A percentile compares a stretch with the other conserved stretches of the same genome.
phyloP scores from a whole-genome alignment of 2,329 filamentous ascomycete species.

The Fonsecaea pugnacius region DNA sequence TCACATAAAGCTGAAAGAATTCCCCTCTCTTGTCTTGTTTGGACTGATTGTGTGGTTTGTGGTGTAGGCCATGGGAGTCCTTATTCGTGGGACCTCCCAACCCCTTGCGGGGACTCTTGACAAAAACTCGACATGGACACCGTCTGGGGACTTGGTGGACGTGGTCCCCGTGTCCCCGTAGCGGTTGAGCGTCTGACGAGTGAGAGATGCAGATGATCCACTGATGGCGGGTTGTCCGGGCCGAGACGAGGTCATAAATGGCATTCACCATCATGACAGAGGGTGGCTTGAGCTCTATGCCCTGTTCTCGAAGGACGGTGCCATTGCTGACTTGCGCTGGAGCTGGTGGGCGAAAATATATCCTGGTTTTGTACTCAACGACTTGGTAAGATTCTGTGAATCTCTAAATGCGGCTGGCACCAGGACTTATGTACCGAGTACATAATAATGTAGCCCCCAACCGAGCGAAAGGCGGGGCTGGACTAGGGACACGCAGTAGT shows the following conservation, averaged over 20 bases:
- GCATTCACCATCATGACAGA: not conserved
- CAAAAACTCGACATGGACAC: not conserved
- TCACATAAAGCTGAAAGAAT: not conserved
- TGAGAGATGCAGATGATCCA: constrained; percentile 2
- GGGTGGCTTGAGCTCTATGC: not conserved
- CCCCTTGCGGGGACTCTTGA: not conserved
- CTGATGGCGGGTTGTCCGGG: not conserved
- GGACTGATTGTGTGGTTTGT: not conserved
- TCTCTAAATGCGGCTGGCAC: no score
- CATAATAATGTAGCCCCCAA: no score
- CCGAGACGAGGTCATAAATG: not conserved
- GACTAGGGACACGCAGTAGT: no score
- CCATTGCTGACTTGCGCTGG: not conserved
- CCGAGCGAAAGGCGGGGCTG: no score
- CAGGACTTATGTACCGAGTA: no score
- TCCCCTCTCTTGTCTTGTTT: not conserved
- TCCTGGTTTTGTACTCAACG: no score
- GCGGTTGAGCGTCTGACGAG: not conserved
- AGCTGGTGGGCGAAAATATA: no score
- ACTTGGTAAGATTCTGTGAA: no score
- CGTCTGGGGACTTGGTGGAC: not conserved
- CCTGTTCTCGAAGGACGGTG: not conserved
- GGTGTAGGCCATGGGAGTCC: not conserved
- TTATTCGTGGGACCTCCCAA: not conserved
- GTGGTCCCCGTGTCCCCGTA: not conserved